Evolutionary conservation across 106 monocot genomes (phyloP).

Genomic region (Amphibolis antarctica): DNA sequence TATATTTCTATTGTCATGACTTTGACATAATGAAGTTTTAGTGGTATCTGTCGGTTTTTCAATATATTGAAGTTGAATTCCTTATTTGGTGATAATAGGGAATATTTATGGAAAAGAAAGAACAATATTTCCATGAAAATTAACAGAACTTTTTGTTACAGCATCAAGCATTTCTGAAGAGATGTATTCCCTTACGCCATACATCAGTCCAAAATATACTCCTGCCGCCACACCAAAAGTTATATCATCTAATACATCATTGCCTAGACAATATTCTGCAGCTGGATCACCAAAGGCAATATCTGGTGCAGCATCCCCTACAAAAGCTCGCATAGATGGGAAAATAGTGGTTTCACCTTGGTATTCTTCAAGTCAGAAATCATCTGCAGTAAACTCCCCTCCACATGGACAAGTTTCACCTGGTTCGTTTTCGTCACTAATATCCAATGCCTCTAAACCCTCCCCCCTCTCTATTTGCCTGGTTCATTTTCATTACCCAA

Average conservation of each 20-base stretch:
- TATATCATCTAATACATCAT: constrained; percentile 27
- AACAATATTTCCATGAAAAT: background rate
- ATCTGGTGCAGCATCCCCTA: constrained; percentile 8
- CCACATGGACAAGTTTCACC: constrained; percentile 2
- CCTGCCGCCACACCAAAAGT: constrained; percentile 35
- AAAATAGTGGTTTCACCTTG: constrained; percentile 10
- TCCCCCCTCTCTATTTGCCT: no score
- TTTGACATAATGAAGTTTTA: no score
- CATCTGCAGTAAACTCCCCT: constrained; percentile 15
- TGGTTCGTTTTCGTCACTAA: background rate
- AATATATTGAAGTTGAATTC: no score
- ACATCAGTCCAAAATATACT: constrained; percentile 31
- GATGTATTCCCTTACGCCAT: constrained; percentile 34
- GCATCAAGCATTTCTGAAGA: constrained; percentile 10
- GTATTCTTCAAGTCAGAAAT: constrained; percentile 16
- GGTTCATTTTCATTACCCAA: no score
- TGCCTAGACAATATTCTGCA: constrained; percentile 37
- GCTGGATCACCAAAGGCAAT: constrained; percentile 30
- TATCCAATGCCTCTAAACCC: background rate
- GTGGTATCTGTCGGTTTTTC: no score
- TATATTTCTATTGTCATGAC: no score
- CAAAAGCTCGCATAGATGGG: constrained; percentile 3
- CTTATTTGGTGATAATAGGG: no score
- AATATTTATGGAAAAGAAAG: no score
- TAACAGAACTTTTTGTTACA: constrained; percentile 12